Conservation (phyloP, 2,329 filamentous ascomycete species). For the Cryphonectria parasitica region DNA sequence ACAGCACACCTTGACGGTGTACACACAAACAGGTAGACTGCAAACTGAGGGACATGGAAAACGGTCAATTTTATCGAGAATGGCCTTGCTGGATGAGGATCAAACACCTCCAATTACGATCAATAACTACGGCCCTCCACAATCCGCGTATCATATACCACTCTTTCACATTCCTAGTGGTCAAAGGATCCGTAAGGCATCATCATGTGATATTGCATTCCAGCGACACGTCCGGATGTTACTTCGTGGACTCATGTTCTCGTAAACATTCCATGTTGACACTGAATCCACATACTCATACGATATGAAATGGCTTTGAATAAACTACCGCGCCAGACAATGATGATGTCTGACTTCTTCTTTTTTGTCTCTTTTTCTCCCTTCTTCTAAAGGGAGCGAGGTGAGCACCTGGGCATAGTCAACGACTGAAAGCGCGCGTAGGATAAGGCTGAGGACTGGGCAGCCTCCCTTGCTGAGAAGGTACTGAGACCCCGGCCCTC, state of each 20-base stretch:
- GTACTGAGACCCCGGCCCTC: constrained; percentile 5
- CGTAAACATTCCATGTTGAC: background rate
- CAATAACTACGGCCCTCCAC: background rate
- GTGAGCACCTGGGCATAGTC: background rate
- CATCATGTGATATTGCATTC: background rate
- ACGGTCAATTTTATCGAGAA: too few species aligned
- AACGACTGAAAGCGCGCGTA: background rate
- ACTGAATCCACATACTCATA: background rate
- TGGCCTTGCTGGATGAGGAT: too few species aligned
- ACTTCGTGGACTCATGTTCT: background rate
- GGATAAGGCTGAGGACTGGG: background rate
- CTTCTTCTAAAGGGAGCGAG: background rate
- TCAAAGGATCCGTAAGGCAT: background rate
- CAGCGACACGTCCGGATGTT: background rate
- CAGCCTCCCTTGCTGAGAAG: constrained; percentile 2
- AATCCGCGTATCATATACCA: background rate
- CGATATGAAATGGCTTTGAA: too few species aligned
- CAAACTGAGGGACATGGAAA: too few species aligned
- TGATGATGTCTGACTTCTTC: background rate
- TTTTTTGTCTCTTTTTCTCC: too few species aligned
- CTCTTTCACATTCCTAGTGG: background rate
- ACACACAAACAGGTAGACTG: background rate
- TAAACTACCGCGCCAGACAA: background rate
- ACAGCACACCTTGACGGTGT: background rate
- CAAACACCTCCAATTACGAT: background rate